A percentile compares a stretch with the other conserved stretches of the same genome.
These are phyloP conservation scores for Yueomyces sp. DNA, from an alignment of 1,139 yeast genomes.

Conservation along the genomic window DNA sequence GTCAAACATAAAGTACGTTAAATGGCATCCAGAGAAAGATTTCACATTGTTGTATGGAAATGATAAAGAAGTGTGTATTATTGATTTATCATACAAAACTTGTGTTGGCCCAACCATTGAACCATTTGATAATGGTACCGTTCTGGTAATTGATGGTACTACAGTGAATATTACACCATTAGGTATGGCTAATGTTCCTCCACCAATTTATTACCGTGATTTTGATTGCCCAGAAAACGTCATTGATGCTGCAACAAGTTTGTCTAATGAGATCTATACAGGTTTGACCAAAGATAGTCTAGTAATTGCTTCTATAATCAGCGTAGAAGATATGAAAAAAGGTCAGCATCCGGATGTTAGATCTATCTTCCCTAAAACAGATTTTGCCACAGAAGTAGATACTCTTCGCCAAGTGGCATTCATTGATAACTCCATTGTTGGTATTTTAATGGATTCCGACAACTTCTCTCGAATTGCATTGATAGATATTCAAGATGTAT, in stretches of 20 bases:
- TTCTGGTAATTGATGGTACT: slow-evolving; percentile 69
- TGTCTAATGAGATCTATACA: slow-evolving; percentile 48
- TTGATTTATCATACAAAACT: slow-evolving; percentile 56
- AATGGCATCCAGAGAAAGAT: slow-evolving; percentile 89
- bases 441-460: slow-evolving; percentile 43
- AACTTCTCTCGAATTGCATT: slow-evolving; percentile 37
- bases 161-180: slow-evolving; percentile 72
- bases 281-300: slow-evolving; percentile 36
- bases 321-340: slow-evolving; percentile 24
- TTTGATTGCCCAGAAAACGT: slow-evolving; percentile 42
- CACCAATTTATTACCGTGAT: slow-evolving; percentile 75
- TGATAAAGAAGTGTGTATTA: slow-evolving; percentile 38
- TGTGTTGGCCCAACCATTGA: slow-evolving; percentile 56
- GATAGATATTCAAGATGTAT: slow-evolving; percentile 32
- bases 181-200: slow-evolving; percentile 81
- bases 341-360: slow-evolving; percentile 38
- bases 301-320: slow-evolving; percentile 30
- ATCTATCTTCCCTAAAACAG: slow-evolving; percentile 26
- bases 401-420: slow-evolving; percentile 54
- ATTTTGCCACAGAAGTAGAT: slow-evolving; percentile 32
- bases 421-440: slow-evolving; percentile 37
- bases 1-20: slow-evolving; percentile 34
- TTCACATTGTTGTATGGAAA: slow-evolving; percentile 59
- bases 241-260: slow-evolving; percentile 50
- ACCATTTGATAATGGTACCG: slow-evolving; percentile 68